phyloP scores from a whole-genome alignment of 2,329 filamentous ascomycete species.

The Cercospora sp. region DNA sequence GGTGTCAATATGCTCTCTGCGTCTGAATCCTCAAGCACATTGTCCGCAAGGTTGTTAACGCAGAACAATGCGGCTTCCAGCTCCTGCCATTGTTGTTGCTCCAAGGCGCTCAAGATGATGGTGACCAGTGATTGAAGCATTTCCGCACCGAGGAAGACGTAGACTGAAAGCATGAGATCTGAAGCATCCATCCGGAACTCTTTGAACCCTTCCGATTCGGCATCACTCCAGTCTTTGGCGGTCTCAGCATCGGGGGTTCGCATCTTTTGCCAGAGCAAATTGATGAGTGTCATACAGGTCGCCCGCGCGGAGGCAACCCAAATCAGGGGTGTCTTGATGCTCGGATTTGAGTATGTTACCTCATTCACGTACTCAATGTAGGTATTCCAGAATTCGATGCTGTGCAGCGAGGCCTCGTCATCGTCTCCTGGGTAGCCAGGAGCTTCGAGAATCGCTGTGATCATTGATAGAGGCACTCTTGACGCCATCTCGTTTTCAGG shows the following conservation, averaged over 20 bases:
- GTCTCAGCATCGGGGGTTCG: conserved; percentile 61
- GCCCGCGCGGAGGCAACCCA: conserved; percentile 63
- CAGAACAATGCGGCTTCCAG: conserved; percentile 60
- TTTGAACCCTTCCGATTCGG: conserved; percentile 53
- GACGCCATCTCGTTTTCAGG: conserved; percentile 51
- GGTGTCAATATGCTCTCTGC: conserved; percentile 61
- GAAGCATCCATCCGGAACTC: conserved; percentile 75
- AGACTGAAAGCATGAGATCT: conserved; percentile 73
- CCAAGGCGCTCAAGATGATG: conserved; percentile 46
- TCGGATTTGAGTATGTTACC: conserved; percentile 53
- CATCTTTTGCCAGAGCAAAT: conserved; percentile 36
- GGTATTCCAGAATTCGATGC: conserved; percentile 78
- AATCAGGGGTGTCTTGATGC: conserved; percentile 44
- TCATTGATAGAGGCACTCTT: conserved; percentile 53
- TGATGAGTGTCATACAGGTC: conserved; percentile 58
- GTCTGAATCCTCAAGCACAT: conserved; percentile 58
- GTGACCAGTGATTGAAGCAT: conserved; percentile 52
- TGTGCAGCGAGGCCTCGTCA: conserved; percentile 71
- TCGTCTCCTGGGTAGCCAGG: conserved; percentile 69
- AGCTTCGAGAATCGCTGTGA: conserved; percentile 67
- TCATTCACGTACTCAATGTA: conserved; percentile 67
- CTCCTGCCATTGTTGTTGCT: conserved; percentile 49
- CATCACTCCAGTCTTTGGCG: conserved; percentile 65
- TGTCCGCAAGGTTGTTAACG: conserved; percentile 67
- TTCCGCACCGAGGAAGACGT: conserved; percentile 53